Evolutionary conservation across 805 yeast species (phyloP).

Genomic region (Candida railenensis): DNA sequence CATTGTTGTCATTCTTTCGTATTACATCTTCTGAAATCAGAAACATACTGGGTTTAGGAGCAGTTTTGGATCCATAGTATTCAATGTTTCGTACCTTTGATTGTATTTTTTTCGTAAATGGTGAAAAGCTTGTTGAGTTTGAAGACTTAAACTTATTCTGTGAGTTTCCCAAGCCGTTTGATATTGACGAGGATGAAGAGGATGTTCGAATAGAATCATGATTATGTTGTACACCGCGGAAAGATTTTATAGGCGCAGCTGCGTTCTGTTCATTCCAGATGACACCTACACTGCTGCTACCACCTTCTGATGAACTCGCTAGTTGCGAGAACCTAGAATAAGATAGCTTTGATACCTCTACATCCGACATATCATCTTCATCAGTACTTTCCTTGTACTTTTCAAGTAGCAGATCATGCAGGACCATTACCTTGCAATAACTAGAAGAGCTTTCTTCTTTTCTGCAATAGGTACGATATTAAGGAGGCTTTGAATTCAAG

Average conservation of each 20-base stretch:
- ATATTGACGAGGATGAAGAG: background rate
- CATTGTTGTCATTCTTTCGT: conserved; percentile 13
- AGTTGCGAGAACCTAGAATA: conserved; percentile 37
- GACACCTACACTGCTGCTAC: background rate
- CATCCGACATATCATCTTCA: conserved; percentile 24
- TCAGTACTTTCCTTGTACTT: conserved; percentile 1
- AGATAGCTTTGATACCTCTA: conserved; percentile 29
- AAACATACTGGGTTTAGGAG: background rate
- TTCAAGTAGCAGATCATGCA: background rate
- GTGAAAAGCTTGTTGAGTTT: conserved; percentile 15
- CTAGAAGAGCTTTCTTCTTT: too few relatives aligned
- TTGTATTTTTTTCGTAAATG: conserved; percentile 30
- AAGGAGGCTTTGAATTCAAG: too few relatives aligned
- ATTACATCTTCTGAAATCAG: conserved; percentile 5
- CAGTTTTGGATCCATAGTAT: background rate
- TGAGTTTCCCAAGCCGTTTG: background rate
- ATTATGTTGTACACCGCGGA: too few relatives aligned
- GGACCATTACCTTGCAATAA: too few relatives aligned
- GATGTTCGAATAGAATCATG: background rate
- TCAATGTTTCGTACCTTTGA: conserved; percentile 13
- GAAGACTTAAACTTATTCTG: background rate
- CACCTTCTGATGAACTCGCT: conserved; percentile 17
- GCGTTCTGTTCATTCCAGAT: conserved; percentile 5
- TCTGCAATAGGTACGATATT: too few relatives aligned
- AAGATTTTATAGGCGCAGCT: background rate